Base-by-base conservation (phyloP, 805 yeast species). In the Myxozyma neotropica region DNA sequence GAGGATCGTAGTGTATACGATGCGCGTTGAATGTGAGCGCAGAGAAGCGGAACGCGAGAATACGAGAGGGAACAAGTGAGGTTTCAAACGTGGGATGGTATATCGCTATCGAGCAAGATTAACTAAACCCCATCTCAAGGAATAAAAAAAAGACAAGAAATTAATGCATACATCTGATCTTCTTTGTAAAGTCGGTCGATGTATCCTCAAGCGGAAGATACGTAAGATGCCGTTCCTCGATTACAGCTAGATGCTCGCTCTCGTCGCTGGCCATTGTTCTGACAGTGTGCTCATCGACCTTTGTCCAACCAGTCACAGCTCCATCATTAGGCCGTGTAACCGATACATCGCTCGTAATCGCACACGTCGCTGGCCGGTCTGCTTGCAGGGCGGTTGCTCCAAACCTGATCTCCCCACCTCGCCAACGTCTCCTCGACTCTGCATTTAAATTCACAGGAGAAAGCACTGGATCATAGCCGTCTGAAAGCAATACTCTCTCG, bases 1-100 rank as follows among this genome's bases (percentile, higher is more conserved):
- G 64, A 4, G 72, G 70, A 69, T 89, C 88, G 71, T 84, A 85
- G 73, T 93, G 99, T 40, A 93, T 89, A 58, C 81, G 80, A 73
- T 93, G 99, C 2, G 95, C 79, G 71, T 93, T 93, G 74, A 85
- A 85, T 0, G 94, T 85, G 54, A 94, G 71, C 12, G 89, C 86
- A 46, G 93, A 85, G 73, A 84, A 88, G 21, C 68, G 55, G 45
- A 58, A 64, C 12, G 51, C 42, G 12, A 64, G 64, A 13, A 46
- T 45, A 12, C 53, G 50, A 6, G 63, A 40, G 15, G 67, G 68
- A 21, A 57, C 55, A 23, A 64, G 39, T 26, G 43, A 31, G 10
- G 58, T 44, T 17, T 44, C 33, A 21, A 45, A 27, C 19, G 21
- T 12, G 7, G 58, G 42, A 17, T 26, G 17, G 36, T 46, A 31